Conservation (phyloP, 192 early-diverging fungal species). For the Gonapodya prolifera region DNA sequence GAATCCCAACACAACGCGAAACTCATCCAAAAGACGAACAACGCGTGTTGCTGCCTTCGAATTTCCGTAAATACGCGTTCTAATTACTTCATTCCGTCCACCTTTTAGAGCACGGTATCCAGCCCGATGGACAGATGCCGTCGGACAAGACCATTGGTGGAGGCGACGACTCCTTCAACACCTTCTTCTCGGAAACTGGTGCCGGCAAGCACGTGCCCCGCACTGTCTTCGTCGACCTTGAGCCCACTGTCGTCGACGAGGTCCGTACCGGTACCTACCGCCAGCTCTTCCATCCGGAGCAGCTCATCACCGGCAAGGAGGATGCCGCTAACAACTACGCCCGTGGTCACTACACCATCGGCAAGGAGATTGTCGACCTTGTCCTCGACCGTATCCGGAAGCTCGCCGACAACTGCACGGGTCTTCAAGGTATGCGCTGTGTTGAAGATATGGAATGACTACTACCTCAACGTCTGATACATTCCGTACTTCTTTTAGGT, state of each 20-base stretch:
- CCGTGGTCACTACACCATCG: conserved; percentile 99
- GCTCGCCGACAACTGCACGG: conserved; percentile 94
- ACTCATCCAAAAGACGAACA: too few relatives aligned
- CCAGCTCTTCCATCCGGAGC: conserved; percentile 82
- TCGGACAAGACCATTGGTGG: conserved; percentile 66
- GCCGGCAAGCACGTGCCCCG: conserved; percentile 98
- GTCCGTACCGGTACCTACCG: conserved; percentile 98
- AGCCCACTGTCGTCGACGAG: conserved; percentile 95
- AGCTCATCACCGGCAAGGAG: conserved; percentile 99
- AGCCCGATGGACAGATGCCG: conserved; percentile 83
- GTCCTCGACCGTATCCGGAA: conserved; percentile 95
- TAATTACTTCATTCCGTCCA: too few relatives aligned
- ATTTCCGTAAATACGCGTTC: too few relatives aligned
- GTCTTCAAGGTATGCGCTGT: conserved; percentile 59
- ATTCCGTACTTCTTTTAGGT: conserved; percentile 15
- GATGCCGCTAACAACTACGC: conserved; percentile 99
- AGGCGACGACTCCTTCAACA: conserved; percentile 87
- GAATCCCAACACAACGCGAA: too few relatives aligned
- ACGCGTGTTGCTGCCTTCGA: too few relatives aligned
- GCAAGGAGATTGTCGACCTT: conserved; percentile 95
- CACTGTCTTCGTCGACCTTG: conserved; percentile 96
- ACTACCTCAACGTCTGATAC: too few relatives aligned
- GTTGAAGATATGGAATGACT: neutral
- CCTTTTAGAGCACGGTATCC: conserved; percentile 98
- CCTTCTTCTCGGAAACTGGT: conserved; percentile 99